Evolutionary conservation across 768 basidiomycete genomes (phyloP), one percentile per base, ranked within the genome.

Genomic region (Naganishia randhawae): DNA sequence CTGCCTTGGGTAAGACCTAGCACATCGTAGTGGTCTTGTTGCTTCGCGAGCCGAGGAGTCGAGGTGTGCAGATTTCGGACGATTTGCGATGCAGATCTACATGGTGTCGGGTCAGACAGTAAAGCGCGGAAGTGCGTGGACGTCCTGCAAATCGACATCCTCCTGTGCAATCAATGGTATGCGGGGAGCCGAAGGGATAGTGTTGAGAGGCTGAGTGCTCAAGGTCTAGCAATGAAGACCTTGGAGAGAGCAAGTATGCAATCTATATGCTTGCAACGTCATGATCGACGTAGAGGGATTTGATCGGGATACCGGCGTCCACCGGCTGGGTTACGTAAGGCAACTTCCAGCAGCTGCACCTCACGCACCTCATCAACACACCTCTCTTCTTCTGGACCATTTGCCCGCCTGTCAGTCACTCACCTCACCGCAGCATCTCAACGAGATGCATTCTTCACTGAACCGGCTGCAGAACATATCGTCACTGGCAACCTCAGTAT

Each of bases 21-120:
- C 4, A 69, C 72, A n/a, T 77, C 75, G 65, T 79, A 79, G 52
- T 77, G 77, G 27, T 68, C 50, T 45, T 64, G 57, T 35, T 61
- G 57, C 9, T 22, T n/a, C 39, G 57, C 57, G 16, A 27, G 37
- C 29, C 39, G 39, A 13, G 37, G 27, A 42, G 57, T 41, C 25
- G 57, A 61, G 22, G 37, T 39, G 17, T 61, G 57, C 9, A 61
- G 17, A 16, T 35, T 8, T 3, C 57, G 57, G 27, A 39, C 39
- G 4, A 9, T 22, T 13, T 22, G n/a, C 57, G 35, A 37, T 39
- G 29, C 27, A 25, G n/a, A 19, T 22, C 14, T 61, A 14, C 14
- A 39, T 10, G 10, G 10, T 22, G 19, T 19, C 14, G 39, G 1
- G 22, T 14, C 37, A n/a, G 13, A 25, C 32, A 25, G 16, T 29